Base-by-base conservation (phyloP, 495 filamentous ascomycete genomes). In the Friedmanniomyces endolithicus region DNA sequence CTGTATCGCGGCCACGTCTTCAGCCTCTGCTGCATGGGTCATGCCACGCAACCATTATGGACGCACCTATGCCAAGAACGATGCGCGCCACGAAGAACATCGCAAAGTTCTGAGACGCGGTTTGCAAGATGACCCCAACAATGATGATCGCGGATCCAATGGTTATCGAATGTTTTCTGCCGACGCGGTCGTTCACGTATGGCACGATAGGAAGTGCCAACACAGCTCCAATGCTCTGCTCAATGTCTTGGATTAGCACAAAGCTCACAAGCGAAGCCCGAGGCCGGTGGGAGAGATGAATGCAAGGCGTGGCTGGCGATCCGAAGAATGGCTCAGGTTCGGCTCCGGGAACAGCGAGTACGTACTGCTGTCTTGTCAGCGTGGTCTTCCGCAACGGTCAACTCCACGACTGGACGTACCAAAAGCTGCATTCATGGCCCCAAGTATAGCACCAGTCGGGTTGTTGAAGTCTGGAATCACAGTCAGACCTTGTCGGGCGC, bases 131-230 rank as follows among this genome's bases (percentile, higher is more conserved):
- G 46, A 83, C 82, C 19, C 86, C 86, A 11, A 85, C 16, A 52
- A 86, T 75, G 83, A 90, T 87, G 60, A 88, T 74, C 23, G 68
- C 24, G 40, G 77, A 82, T 56, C 86, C 87, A 0, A 76, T 53
- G 34, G 82, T 77, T 57, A 84, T 76, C 44, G 57, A 49, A 4
- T 61, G 55, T 17, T 59, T 58, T 25, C 87, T 72, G 22, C 87
- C 87, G 7, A 87, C 67, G 7, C 69, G 58, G 58, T 94, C 87
- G 48, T 85, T 83, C 53, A 87, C 74, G 58, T 78, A 83, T 0
- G 79, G 78, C 37, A 83, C 87, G 47, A 80, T 73, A 29, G 74
- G 70, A 35, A 90, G 70, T 22, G 86, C 81, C 46, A 80, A 78
- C 52, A 90, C 76, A 45, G 87, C 85, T 39, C 87, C 86, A 8